These are phyloP conservation scores for Trametopsis cervina DNA, from an alignment of 768 basidiomycete species.

Conservation along the genomic window DNA sequence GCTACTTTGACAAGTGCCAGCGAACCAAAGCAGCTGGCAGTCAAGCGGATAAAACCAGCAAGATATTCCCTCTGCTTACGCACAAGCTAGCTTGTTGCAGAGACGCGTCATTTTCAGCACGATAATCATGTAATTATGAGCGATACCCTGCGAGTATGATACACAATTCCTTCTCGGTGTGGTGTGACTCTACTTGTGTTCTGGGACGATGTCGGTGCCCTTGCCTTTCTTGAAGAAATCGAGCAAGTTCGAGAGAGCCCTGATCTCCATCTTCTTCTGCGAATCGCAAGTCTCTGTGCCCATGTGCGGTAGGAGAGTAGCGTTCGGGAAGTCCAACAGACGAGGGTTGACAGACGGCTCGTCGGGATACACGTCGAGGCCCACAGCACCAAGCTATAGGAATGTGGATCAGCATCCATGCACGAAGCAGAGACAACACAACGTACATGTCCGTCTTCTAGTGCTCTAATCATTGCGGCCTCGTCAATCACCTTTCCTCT, in stretches of 20 bases:
- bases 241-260: conserved; percentile 69
- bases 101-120: background rate
- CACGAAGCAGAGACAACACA: conserved; percentile 2
- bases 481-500: conserved; percentile 87
- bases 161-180: too few species aligned
- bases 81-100: too few species aligned
- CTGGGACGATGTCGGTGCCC: conserved; percentile 63
- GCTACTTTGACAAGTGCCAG: too few species aligned
- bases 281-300: conserved; percentile 82
- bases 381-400: conserved; percentile 64
- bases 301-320: conserved; percentile 86
- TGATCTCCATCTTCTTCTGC: conserved; percentile 76
- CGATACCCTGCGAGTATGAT: background rate
- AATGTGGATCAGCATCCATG: conserved; percentile 7
- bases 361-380: conserved; percentile 81
- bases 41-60: too few species aligned
- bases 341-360: conserved; percentile 77
- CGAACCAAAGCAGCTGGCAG: too few species aligned
- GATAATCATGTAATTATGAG: background rate
- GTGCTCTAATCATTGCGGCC: conserved; percentile 73
- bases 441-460: conserved; percentile 83
- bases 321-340: conserved; percentile 70
- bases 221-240: conserved; percentile 59
- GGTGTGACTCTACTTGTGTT: conserved; percentile 27
- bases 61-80: too few species aligned